These are phyloP conservation scores for Tetrahymena borealis DNA, from an alignment of 73 alveolate species.

Conservation along the genomic window DNA sequence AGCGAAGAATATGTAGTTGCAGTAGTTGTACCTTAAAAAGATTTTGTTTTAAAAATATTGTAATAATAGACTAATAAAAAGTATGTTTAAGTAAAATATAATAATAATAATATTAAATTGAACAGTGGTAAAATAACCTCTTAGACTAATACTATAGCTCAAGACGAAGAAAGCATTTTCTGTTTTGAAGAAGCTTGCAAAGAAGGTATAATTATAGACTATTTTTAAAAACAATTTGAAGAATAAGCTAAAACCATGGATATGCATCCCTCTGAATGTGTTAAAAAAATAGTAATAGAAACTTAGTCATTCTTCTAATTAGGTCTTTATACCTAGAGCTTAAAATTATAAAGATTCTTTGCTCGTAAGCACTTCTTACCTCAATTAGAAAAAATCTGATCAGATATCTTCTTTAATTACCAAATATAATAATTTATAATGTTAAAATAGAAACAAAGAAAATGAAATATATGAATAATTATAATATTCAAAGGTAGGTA, in stretches of 20 bases:
- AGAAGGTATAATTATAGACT: neutral
- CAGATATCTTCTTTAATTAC: too few species aligned
- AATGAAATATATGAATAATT: too few species aligned
- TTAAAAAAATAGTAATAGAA: neutral
- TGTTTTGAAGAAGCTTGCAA: neutral
- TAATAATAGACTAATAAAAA: constrained; percentile 24
- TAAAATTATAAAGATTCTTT: neutral
- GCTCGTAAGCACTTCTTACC: neutral
- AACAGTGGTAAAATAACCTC: neutral
- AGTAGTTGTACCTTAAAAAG: constrained; percentile 57
- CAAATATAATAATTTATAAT: too few species aligned
- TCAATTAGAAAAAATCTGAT: neutral
- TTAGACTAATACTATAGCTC: neutral
- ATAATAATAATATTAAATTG: neutral
- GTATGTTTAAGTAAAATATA: neutral
- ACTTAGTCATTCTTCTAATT: neutral
- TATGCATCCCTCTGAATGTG: neutral
- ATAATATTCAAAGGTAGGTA: too few species aligned
- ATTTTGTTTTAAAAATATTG: neutral
- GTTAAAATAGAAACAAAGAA: too few species aligned
- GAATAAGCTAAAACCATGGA: neutral
- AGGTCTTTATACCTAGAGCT: neutral
- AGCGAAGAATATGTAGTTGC: constrained; percentile 49
- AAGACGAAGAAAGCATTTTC: neutral
- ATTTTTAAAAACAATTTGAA: neutral